A percentile compares a stretch with the other conserved stretches of the same genome.
These are phyloP conservation scores for Xylaria scruposa DNA, from an alignment of 495 filamentous ascomycete genomes.

Conservation along the genomic window DNA sequence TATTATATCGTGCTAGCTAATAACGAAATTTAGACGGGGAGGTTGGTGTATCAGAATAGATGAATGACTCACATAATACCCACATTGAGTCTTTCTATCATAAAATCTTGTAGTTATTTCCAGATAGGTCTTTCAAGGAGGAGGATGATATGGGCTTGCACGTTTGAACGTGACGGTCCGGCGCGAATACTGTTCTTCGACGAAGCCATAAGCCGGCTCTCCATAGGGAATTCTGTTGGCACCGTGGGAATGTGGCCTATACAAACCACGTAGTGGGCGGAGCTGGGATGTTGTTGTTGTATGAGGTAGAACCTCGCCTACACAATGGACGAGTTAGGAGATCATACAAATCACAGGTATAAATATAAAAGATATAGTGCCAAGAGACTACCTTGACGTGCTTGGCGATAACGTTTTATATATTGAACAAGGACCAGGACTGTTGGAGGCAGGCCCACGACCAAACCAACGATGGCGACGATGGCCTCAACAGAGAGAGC, in stretches of 20 bases:
- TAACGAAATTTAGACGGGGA: neutral
- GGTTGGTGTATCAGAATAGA: neutral
- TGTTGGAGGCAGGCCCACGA: neutral
- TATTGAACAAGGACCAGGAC: neutral
- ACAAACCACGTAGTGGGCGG: neutral
- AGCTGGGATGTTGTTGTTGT: neutral
- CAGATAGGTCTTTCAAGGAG: neutral
- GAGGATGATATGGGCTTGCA: neutral
- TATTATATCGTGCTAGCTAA: neutral
- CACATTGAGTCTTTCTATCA: neutral
- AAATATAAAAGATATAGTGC: neutral
- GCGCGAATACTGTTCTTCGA: conserved; percentile 11
- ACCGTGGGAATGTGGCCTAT: neutral
- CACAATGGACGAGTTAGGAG: neutral
- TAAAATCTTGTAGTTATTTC: neutral
- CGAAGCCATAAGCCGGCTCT: neutral
- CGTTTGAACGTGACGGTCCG: neutral
- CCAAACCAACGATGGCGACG: neutral
- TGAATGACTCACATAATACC: neutral
- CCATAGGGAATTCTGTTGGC: neutral
- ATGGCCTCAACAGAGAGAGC: conserved; percentile 8
- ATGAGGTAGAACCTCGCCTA: neutral
- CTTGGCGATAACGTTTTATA: neutral
- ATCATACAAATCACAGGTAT: neutral
- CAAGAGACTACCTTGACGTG: neutral